Conservation (phyloP, 1,284 basidiomycete genomes). For the Apiotrichum domesticum region DNA sequence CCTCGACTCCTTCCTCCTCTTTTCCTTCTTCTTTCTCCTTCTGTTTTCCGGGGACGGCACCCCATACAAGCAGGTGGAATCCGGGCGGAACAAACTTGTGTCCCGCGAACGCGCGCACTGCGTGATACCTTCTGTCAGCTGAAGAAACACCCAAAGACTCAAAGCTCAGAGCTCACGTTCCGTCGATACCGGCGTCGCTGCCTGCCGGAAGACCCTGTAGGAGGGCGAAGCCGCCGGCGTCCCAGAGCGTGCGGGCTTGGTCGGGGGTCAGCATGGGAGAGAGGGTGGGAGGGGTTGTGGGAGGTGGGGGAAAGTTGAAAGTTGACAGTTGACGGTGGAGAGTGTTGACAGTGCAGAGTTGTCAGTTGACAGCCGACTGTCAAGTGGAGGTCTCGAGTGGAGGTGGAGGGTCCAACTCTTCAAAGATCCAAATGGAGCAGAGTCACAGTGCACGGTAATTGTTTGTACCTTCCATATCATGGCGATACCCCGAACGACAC, state of each 20-base stretch:
- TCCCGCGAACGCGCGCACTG: conserved; percentile 33
- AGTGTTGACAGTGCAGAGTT: too few relatives aligned
- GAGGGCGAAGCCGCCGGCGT: conserved; percentile 43
- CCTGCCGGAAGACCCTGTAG: conserved; percentile 38
- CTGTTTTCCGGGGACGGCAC: conserved; percentile 12
- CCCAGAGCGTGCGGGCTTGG: conserved; percentile 41
- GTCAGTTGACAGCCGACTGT: too few relatives aligned
- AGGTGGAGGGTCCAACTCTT: too few relatives aligned
- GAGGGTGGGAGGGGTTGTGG: too few relatives aligned
- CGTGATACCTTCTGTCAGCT: conserved; percentile 25
- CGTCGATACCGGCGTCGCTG: conserved; percentile 43
- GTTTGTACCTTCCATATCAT: too few relatives aligned
- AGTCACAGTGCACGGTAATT: too few relatives aligned
- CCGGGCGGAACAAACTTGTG: conserved; percentile 46
- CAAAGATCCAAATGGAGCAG: too few relatives aligned
- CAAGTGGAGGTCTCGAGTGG: too few relatives aligned
- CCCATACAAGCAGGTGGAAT: conserved; percentile 40
- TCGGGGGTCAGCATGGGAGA: conserved; percentile 26
- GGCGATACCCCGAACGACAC: background rate
- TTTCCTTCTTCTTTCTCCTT: background rate
- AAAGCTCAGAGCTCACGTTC: conserved; percentile 27
- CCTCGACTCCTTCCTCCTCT: background rate
- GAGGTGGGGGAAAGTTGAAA: too few relatives aligned
- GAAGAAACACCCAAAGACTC: background rate
- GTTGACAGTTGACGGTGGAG: too few relatives aligned